Percentiles rank a stretch among this genome's conserved stretches.
Evolutionary conservation across 2,329 filamentous ascomycete genomes (phyloP).

Genomic region (Colletotrichum sp.): DNA sequence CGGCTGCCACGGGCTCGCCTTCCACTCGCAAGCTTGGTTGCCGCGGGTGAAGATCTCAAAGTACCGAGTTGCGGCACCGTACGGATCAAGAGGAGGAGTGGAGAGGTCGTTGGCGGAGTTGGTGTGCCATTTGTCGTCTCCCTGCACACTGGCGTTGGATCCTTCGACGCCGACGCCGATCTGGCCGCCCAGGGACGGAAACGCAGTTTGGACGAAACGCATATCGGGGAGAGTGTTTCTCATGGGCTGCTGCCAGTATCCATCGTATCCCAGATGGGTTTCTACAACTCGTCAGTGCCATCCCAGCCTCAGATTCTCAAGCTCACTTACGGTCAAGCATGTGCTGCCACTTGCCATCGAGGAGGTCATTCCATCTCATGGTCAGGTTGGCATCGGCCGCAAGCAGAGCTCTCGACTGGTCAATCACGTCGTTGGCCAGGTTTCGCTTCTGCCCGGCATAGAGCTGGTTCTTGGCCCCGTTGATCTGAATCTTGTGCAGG

Average conservation of each 20-base stretch:
- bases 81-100: slow-evolving; percentile 62
- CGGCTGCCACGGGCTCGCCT: slow-evolving; percentile 46
- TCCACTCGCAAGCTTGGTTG: slow-evolving; percentile 56
- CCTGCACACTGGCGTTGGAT: slow-evolving; percentile 69
- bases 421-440: slow-evolving; percentile 53
- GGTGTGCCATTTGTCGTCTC: slow-evolving; percentile 52
- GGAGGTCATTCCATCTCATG: slow-evolving; percentile 58
- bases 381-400: slow-evolving; percentile 63
- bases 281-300: slow-evolving; percentile 29
- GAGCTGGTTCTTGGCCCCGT: slow-evolving; percentile 47
- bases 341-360: slow-evolving; percentile 67
- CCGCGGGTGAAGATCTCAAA: slow-evolving; percentile 70
- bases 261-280: slow-evolving; percentile 59
- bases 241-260: slow-evolving; percentile 75
- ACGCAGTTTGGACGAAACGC: slow-evolving; percentile 61
- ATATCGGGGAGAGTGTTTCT: slow-evolving; percentile 68
- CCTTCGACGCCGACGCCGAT: slow-evolving; percentile 69
- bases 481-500: slow-evolving; percentile 54
- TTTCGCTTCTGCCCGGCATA: slow-evolving; percentile 51
- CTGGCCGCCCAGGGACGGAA: slow-evolving; percentile 64
- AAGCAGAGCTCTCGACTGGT: slow-evolving; percentile 57
- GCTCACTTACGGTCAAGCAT: slow-evolving; percentile 60
- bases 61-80: slow-evolving; percentile 60
- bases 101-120: slow-evolving; percentile 59
- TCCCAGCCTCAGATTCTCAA: rapidly evolving